phyloP scores from a whole-genome alignment of 768 basidiomycete species.

The Cyclocybe cylindracea region DNA sequence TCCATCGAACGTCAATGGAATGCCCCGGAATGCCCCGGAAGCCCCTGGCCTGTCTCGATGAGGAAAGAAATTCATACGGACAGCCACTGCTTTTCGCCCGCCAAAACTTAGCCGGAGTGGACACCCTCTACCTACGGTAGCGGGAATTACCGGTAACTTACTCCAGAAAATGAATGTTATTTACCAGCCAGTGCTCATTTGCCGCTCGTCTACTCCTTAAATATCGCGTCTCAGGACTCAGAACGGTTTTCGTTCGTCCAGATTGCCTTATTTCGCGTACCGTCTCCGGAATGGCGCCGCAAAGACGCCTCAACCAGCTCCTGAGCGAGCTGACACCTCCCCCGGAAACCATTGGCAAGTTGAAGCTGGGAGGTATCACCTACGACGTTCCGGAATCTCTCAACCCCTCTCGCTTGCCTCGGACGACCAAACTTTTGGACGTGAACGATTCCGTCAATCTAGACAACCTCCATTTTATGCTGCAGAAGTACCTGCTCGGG shows the following conservation, averaged over 20 bases:
- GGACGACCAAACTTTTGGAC: slow-evolving; percentile 47
- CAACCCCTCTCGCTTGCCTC: slow-evolving; percentile 50
- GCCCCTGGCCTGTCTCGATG: no score
- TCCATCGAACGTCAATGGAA: no score
- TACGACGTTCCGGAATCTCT: slow-evolving; percentile 53
- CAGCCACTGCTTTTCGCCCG: no score
- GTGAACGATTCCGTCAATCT: slow-evolving; percentile 50
- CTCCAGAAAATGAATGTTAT: slow-evolving; percentile 18
- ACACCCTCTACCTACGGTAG: no score
- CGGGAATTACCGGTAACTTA: slow-evolving; percentile 12
- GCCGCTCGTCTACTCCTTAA: slow-evolving; percentile 4
- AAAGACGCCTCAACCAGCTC: slow-evolving; percentile 51
- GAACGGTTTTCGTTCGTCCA: neutral
- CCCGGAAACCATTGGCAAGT: slow-evolving; percentile 46
- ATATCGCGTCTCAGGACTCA: slow-evolving; percentile 8
- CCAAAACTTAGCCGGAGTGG: no score
- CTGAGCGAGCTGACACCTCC: slow-evolving; percentile 43
- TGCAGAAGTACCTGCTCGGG: slow-evolving; percentile 68
- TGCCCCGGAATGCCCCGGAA: no score
- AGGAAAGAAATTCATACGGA: no score
- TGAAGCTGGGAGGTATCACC: slow-evolving; percentile 57
- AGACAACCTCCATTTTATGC: slow-evolving; percentile 62
- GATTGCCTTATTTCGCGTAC: neutral
- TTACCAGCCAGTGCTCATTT: neutral
- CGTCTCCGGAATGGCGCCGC: slow-evolving; percentile 31